Percentiles rank a stretch among this genome's conserved stretches.
phyloP scores from a whole-genome alignment of 345 rosid species.

The Gossypium turneri region DNA sequence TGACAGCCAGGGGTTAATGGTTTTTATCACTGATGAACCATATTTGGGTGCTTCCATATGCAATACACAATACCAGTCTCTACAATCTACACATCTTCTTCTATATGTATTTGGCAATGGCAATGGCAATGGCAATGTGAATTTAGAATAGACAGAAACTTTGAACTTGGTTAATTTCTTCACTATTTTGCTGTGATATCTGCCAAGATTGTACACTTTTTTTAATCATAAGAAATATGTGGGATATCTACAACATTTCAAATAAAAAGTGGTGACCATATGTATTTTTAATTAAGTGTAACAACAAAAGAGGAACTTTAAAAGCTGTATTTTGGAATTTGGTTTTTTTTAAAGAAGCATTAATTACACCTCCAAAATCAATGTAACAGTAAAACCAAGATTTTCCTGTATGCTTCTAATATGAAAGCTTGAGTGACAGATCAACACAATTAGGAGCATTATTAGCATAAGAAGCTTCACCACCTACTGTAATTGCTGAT shows the following conservation, averaged over 20 bases:
- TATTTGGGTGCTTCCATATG: background rate
- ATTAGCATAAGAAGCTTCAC: constrained; percentile 32
- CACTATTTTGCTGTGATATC: background rate
- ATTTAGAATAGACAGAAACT: background rate
- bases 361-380: constrained; percentile 17
- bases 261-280: background rate
- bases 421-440: constrained; percentile 83
- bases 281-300: constrained; percentile 7
- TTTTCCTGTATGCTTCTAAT: constrained; percentile 18
- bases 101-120: background rate
- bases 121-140: background rate
- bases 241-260: constrained; percentile 5
- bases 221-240: constrained; percentile 5
- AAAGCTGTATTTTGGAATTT: constrained; percentile 27
- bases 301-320: constrained; percentile 34
- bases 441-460: constrained; percentile 54
- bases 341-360: background rate
- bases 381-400: constrained; percentile 15
- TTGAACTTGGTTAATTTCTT: background rate
- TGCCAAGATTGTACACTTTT: background rate
- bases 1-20: background rate
- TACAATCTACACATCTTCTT: background rate
- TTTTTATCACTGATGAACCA: background rate
- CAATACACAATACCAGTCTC: background rate
- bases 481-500: constrained; percentile 24